Conservation (phyloP, 2,329 filamentous ascomycete species). For the Chrysoporthe austroafricana region DNA sequence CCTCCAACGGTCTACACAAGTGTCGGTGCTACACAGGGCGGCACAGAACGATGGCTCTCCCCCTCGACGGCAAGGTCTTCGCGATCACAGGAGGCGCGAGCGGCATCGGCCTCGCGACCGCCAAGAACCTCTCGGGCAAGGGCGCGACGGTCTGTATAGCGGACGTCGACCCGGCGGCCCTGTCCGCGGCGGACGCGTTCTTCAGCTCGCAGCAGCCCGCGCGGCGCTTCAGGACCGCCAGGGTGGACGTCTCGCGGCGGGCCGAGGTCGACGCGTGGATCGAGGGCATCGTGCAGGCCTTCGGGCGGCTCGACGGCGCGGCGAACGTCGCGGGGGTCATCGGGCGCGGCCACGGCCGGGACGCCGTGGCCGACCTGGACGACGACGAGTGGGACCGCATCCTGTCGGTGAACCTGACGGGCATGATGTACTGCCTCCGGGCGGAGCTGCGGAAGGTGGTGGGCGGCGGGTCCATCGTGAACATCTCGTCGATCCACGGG, state of each 20-base stretch:
- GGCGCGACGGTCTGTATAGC: conserved; percentile 46
- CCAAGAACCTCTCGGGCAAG: conserved; percentile 41
- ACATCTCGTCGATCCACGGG: conserved; percentile 57
- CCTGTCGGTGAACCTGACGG: conserved; percentile 53
- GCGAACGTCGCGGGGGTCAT: conserved; percentile 59
- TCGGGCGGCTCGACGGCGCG: conserved; percentile 57
- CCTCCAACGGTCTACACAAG: not conserved
- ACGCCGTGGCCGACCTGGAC: conserved; percentile 47
- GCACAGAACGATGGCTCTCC: conserved; percentile 5
- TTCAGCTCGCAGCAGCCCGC: conserved; percentile 34
- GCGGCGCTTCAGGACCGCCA: conserved; percentile 31
- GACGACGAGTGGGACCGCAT: conserved; percentile 54
- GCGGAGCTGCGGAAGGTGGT: conserved; percentile 50
- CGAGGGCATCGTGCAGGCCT: conserved; percentile 47
- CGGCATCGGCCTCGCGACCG: conserved; percentile 48
- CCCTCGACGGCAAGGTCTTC: conserved; percentile 28
- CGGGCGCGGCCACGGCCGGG: conserved; percentile 47
- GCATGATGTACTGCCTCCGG: conserved; percentile 55
- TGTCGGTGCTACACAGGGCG: not conserved
- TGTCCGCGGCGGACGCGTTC: conserved; percentile 37
- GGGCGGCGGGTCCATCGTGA: conserved; percentile 61
- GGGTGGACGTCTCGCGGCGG: conserved; percentile 53
- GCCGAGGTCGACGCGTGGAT: conserved; percentile 57
- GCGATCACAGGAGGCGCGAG: conserved; percentile 31
- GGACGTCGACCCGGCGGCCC: conserved; percentile 40